Conservation (phyloP, 768 basidiomycete species). For the Boletus tomentosulus region DNA sequence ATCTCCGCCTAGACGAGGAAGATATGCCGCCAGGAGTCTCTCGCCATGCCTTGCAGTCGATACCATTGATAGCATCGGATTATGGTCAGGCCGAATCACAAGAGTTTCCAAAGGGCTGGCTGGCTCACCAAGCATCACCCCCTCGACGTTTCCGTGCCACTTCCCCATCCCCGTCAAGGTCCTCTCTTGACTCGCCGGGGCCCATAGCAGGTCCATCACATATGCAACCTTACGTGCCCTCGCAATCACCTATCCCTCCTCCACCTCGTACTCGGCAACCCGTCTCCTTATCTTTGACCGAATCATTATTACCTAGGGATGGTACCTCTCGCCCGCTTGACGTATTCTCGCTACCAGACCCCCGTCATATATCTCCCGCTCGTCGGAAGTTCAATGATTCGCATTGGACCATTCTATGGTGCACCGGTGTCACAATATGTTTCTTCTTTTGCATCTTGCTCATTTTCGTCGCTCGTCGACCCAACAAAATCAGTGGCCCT, state of each 20-base stretch:
- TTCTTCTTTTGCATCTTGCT: slow-evolving; percentile 61
- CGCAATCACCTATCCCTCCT: slow-evolving; percentile 35
- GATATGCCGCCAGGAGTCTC: slow-evolving; percentile 43
- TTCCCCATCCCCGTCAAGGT: slow-evolving; percentile 36
- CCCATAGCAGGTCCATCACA: slow-evolving; percentile 36
- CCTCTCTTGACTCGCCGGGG: slow-evolving; percentile 29
- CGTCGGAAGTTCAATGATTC: slow-evolving; percentile 74
- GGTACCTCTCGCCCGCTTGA: slow-evolving; percentile 59
- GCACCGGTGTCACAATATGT: slow-evolving; percentile 53
- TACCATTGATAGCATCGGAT: slow-evolving; percentile 35
- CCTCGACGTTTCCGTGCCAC: slow-evolving; percentile 42
- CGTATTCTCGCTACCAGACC: slow-evolving; percentile 76
- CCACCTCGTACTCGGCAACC: slow-evolving; percentile 43
- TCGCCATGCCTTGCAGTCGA: slow-evolving; percentile 32
- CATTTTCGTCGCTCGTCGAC: slow-evolving; percentile 53
- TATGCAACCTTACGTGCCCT: slow-evolving; percentile 31
- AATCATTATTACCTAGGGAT: slow-evolving; percentile 75
- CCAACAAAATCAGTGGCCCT: slow-evolving; percentile 26
- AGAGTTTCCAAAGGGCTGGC: slow-evolving; percentile 52
- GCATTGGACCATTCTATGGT: slow-evolving; percentile 67
- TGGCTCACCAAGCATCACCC: slow-evolving; percentile 72
- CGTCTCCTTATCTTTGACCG: slow-evolving; percentile 66
- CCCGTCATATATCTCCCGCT: slow-evolving; percentile 56
- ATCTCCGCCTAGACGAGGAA: slow-evolving; percentile 71
- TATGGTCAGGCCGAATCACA: slow-evolving; percentile 37